Evolutionary conservation across 163 green algal genomes (phyloP), one percentile per base, ranked within the genome.

Genomic region (Prototheca wickerhamii): DNA sequence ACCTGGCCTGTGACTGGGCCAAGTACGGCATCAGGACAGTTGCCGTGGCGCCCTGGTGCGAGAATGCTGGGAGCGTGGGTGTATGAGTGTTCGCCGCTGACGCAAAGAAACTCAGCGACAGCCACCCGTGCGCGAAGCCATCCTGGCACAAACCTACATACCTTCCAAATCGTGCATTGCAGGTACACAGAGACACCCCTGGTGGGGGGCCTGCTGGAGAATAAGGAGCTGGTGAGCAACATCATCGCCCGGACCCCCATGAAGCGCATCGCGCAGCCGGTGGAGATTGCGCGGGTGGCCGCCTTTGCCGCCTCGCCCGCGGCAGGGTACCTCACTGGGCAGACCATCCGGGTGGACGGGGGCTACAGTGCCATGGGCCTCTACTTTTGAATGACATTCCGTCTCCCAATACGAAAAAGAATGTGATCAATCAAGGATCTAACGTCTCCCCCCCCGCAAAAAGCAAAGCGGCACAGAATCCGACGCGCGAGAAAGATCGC

Each of bases 1-100:
- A 90, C 69, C 70, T 96, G 32, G 85, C 87, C 0, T 95, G 86
- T 54, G 92, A 98, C 61, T 98, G 92, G 92, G 89, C 83, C 1
- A 57, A 40, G 23, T 58, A 91, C 34, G 77, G 82, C 54, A 93
- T 98, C 51, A 70, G 91, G 0, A 79, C 91, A 18, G 90, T 95
- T 59, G 68, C 71, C 4, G 82, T 98, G 42, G 85, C 88, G 26
- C 92, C 92, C 10, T 95, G 91, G 66, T 73, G 52, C 43, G 65
- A 60, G 54, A 10, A 60, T 37, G 75, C 79, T 34, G 26, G 2
- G 43, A 21, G 33, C 3, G 5, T 65, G 44, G 4, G 37, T 49
- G 60, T 55, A 30, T 58, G 34, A n/a, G n/a, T n/a, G n/a, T n/a
- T n/a, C n/a, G n/a, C n/a, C n/a, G n/a, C n/a, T n/a, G n/a, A n/a